These are phyloP conservation scores for Paxillus rubicundulus DNA, from an alignment of 768 basidiomycete species.

Conservation along the genomic window DNA sequence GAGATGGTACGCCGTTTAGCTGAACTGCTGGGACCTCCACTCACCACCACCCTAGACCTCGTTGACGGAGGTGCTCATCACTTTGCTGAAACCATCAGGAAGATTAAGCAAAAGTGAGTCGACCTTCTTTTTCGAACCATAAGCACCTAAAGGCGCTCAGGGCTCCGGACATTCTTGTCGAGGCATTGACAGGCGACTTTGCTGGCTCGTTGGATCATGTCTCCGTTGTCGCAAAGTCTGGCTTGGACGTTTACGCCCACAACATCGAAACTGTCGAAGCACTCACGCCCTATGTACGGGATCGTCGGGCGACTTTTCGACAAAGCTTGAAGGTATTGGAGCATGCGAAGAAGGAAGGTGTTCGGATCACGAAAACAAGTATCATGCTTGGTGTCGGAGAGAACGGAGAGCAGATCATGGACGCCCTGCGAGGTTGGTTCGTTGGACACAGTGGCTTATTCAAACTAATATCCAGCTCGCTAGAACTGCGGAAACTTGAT, in stretches of 20 bases:
- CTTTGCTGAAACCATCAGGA: slow-evolving; percentile 92
- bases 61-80: slow-evolving; percentile 89
- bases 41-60: slow-evolving; percentile 58
- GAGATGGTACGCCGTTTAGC: slow-evolving; percentile 69
- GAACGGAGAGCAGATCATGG: slow-evolving; percentile 73
- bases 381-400: slow-evolving; percentile 99
- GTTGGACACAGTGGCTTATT: not conserved
- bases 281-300: slow-evolving; percentile 91
- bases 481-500: slow-evolving; percentile 83
- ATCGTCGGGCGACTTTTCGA: slow-evolving; percentile 88
- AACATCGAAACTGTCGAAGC: slow-evolving; percentile 96
- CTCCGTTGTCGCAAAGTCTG: slow-evolving; percentile 82
- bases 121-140: not conserved
- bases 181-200: slow-evolving; percentile 96
- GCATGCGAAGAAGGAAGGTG: slow-evolving; percentile 80
- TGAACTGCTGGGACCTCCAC: not conserved
- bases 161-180: slow-evolving; percentile 93
- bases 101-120: slow-evolving; percentile 90
- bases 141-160: slow-evolving; percentile 37
- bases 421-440: slow-evolving; percentile 74
- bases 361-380: slow-evolving; percentile 92
- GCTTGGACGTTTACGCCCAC: slow-evolving; percentile 97
- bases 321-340: slow-evolving; percentile 80
- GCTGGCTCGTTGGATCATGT: slow-evolving; percentile 74
- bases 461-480: not conserved